Evolutionary conservation across 1,139 yeast genomes (phyloP).

Genomic region (Torulaspora globosa): DNA sequence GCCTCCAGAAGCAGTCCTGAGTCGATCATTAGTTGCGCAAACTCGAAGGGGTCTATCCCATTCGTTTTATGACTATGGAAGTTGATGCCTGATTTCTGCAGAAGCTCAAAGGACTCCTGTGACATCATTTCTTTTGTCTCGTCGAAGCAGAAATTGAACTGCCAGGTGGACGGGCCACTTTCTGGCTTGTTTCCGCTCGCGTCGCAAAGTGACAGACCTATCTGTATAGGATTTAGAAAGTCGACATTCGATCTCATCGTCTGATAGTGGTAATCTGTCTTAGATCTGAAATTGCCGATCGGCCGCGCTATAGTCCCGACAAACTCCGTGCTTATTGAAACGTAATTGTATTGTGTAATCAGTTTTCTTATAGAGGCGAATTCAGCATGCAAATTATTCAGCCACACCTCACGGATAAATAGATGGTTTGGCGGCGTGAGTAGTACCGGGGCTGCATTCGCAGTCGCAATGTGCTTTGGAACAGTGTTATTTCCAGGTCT

Average conservation of each 20-base stretch:
- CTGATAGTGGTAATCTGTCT: conserved; percentile 92
- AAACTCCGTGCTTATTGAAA: conserved; percentile 84
- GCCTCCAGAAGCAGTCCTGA: conserved; percentile 79
- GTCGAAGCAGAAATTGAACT: conserved; percentile 85
- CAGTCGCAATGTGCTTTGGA: conserved; percentile 18
- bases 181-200: conserved; percentile 72
- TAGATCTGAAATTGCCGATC: conserved; percentile 87
- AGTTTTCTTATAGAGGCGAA: conserved; percentile 69
- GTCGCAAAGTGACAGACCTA: conserved; percentile 82
- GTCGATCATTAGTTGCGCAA: conserved; percentile 80
- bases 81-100: conserved; percentile 80
- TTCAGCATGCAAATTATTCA: conserved; percentile 75
- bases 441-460: conserved; percentile 22
- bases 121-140: conserved; percentile 74
- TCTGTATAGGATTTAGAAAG: conserved; percentile 76
- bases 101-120: conserved; percentile 67
- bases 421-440: conserved; percentile 35
- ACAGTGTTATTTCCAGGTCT: conserved; percentile 17
- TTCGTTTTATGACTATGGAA: conserved; percentile 68
- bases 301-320: conserved; percentile 97
- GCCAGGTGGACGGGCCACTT: conserved; percentile 80
- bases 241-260: conserved; percentile 91
- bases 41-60: conserved; percentile 76
- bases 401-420: conserved; percentile 67
- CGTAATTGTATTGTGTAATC: conserved; percentile 62